These are phyloP conservation scores for Fraxinus anomala DNA, from an alignment of 257 asterid genomes.

Conservation along the genomic window DNA sequence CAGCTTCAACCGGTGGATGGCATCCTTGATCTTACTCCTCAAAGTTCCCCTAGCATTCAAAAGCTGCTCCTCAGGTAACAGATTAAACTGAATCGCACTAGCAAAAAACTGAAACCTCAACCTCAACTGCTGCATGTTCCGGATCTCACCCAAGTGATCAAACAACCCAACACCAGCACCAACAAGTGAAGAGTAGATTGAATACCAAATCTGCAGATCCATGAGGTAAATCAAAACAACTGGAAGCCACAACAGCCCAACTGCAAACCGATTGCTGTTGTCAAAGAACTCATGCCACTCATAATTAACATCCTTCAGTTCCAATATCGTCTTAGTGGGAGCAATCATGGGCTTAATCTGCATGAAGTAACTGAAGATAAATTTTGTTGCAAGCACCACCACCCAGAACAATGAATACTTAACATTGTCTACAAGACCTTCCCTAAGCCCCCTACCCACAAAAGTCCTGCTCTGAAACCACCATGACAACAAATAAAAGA, in stretches of 20 bases:
- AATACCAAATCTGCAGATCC: constrained; percentile 96
- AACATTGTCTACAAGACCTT: constrained; percentile 89
- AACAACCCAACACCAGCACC: constrained; percentile 93
- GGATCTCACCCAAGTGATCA: constrained; percentile 98
- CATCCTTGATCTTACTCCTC: constrained; percentile 79
- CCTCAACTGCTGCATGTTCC: constrained; percentile 89
- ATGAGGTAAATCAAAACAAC: constrained; percentile 86
- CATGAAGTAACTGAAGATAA: constrained; percentile 86
- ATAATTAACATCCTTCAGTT: constrained; percentile 49
- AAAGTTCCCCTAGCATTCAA: constrained; percentile 70
- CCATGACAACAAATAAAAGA: constrained; percentile 83
- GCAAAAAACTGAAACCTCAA: constrained; percentile 98
- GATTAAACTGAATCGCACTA: constrained; percentile 93
- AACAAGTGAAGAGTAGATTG: constrained; percentile 83
- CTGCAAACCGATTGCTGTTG: constrained; percentile 82
- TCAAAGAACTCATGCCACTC: constrained; percentile 84
- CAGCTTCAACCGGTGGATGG: constrained; percentile 76
- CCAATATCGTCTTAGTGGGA: constrained; percentile 72
- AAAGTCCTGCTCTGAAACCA: constrained; percentile 94
- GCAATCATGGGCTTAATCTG: constrained; percentile 90
- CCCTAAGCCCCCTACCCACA: constrained; percentile 97
- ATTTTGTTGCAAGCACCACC: constrained; percentile 78
- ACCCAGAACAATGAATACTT: constrained; percentile 89
- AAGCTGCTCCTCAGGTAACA: constrained; percentile 98
- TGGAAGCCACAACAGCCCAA: constrained; percentile 87